Conservation (phyloP, 192 early-diverging fungal genomes). For the Dissophora globulifera region DNA sequence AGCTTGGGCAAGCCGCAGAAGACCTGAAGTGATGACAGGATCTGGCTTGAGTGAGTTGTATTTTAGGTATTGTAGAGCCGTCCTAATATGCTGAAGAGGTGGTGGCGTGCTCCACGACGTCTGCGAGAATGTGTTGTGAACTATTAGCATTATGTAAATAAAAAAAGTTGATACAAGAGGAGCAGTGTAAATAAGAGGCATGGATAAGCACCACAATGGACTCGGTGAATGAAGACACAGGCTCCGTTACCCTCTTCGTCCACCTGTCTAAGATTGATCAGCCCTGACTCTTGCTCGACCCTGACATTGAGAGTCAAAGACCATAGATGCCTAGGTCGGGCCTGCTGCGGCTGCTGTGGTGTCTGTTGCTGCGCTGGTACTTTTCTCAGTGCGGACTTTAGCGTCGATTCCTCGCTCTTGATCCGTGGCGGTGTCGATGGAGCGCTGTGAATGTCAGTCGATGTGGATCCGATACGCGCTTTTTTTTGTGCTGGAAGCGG, state of each 20-base stretch:
- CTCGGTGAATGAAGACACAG: no score
- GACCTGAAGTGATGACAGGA: conserved; percentile 33
- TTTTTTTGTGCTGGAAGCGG: conserved; percentile 21
- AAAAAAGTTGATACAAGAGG: no score
- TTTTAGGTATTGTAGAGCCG: conserved; percentile 37
- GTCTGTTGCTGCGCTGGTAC: conserved; percentile 21
- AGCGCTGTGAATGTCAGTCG: conserved; percentile 25
- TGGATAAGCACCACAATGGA: no score
- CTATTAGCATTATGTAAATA: conserved; percentile 13
- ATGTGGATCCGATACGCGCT: conserved; percentile 21
- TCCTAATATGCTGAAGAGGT: conserved; percentile 34
- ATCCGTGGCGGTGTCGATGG: conserved; percentile 42
- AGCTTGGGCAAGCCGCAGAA: conserved; percentile 35
- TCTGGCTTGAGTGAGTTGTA: conserved; percentile 46
- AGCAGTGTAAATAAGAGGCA: no score
- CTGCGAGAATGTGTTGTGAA: conserved; percentile 30
- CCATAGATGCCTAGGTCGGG: conserved; percentile 21
- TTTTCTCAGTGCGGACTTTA: conserved; percentile 33
- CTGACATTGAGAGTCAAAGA: conserved; percentile 15
- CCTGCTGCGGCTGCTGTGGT: conserved; percentile 11
- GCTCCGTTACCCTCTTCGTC: conserved; percentile 40
- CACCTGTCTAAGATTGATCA: conserved; percentile 37
- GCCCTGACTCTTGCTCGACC: conserved; percentile 25
- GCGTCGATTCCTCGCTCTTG: conserved; percentile 30
- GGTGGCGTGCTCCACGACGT: conserved; percentile 34